Conservation (phyloP, 176 grass and related monocot species). For the Ensete ventricosum region DNA sequence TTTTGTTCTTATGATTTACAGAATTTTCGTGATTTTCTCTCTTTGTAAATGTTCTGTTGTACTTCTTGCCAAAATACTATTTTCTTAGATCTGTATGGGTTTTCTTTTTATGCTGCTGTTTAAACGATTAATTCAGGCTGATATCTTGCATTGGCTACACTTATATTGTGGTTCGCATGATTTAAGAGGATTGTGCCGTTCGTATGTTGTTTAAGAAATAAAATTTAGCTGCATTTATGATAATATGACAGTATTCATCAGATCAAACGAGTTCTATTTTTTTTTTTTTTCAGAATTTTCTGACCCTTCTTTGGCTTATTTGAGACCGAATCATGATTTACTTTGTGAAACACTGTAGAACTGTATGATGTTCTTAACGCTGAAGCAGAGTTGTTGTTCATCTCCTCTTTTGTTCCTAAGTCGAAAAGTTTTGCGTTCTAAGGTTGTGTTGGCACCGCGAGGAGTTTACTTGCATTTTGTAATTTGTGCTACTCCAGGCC, state of each 20-base stretch:
- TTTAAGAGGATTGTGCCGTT: no score
- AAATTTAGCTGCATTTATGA: no score
- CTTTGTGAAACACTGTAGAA: neutral
- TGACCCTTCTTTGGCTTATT: neutral
- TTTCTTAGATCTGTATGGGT: neutral
- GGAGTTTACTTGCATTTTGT: conserved; percentile 28
- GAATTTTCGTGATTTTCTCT: neutral
- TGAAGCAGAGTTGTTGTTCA: neutral
- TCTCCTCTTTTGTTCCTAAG: neutral
- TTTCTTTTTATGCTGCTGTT: neutral
- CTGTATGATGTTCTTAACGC: neutral
- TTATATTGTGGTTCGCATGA: neutral
- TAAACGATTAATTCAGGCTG: neutral
- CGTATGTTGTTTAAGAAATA: no score
- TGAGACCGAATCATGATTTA: neutral
- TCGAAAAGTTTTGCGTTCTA: neutral
- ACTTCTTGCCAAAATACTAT: neutral
- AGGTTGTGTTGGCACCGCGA: conserved; percentile 12
- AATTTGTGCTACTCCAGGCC: conserved; percentile 25
- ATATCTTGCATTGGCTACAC: neutral
- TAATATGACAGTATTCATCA: no score
- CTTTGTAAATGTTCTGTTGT: neutral
- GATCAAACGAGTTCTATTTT: neutral
- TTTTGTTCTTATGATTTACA: neutral
- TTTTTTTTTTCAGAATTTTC: neutral